Percentiles rank a stretch among this genome's conserved stretches.
These are phyloP conservation scores for Hansenula lynferdii DNA, from an alignment of 1,139 yeast genomes.

Conservation along the genomic window DNA sequence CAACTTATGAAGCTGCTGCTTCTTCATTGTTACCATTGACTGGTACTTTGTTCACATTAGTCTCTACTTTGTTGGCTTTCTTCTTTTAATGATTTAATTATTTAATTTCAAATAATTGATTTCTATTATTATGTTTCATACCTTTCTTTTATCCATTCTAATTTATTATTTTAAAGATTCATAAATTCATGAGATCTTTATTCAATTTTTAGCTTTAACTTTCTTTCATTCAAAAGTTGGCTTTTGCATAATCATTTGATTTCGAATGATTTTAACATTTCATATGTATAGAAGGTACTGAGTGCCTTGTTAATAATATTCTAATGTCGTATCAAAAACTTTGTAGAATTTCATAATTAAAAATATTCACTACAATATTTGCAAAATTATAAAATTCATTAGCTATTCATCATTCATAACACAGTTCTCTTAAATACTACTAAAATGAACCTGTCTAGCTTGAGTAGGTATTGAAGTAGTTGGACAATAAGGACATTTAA, in stretches of 20 bases:
- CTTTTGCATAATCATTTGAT: no score
- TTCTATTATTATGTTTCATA: not conserved
- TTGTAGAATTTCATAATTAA: no score
- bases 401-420: no score
- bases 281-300: no score
- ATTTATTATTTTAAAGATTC: no score
- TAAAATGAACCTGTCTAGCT: slow-evolving; percentile 26
- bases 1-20: not conserved
- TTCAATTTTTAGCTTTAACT: no score
- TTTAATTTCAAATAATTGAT: not conserved
- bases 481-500: slow-evolving; percentile 72
- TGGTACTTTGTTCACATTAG: not conserved
- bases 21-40: not conserved
- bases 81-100: not conserved
- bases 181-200: no score
- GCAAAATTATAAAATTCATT: not conserved
- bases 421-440: not conserved
- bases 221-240: no score
- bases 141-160: not conserved
- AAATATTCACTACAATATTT: not conserved
- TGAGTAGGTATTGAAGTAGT: slow-evolving; percentile 26
- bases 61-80: not conserved
- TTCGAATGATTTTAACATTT: no score
- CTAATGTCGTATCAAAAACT: no score
- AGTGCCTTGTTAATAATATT: no score